Conservation (phyloP, 352 stramenopile species). For the Pythium scleroteichum region DNA sequence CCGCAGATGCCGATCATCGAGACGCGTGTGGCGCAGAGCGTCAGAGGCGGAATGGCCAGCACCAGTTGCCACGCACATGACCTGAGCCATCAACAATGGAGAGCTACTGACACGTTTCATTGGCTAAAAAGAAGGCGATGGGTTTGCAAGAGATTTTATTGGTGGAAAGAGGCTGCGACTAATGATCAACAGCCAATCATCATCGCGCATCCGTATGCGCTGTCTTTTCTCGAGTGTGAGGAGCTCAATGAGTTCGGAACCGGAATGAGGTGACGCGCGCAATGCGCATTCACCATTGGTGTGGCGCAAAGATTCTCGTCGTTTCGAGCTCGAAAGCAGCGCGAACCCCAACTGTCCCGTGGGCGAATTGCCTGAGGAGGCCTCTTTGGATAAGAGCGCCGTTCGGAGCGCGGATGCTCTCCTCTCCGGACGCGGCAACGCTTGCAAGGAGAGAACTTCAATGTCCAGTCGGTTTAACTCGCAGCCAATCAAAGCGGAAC, state of each 20-base stretch:
- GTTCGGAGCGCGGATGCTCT: too few relatives aligned
- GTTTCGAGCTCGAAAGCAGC: too few relatives aligned
- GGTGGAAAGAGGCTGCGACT: neutral
- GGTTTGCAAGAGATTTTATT: neutral
- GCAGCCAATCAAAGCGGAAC: conserved; percentile 1
- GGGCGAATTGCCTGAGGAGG: too few relatives aligned
- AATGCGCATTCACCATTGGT: too few relatives aligned
- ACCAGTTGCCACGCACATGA: neutral
- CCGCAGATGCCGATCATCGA: conserved; percentile 51
- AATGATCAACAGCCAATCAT: neutral
- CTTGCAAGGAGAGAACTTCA: neutral
- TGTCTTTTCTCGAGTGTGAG: conserved; percentile 2
- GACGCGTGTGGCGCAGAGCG: neutral
- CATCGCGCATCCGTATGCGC: neutral
- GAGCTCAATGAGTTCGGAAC: neutral
- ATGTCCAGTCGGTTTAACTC: neutral
- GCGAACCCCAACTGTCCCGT: too few relatives aligned
- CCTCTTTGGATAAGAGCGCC: too few relatives aligned
- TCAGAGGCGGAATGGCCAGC: neutral
- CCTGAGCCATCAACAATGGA: neutral
- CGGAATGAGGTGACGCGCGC: neutral
- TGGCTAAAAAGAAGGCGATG: too few relatives aligned
- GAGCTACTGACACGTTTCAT: too few relatives aligned
- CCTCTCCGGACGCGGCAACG: too few relatives aligned
- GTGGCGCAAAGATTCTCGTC: too few relatives aligned